phyloP scores from a whole-genome alignment of 257 asterid genomes.

The Solanum etuberosum region DNA sequence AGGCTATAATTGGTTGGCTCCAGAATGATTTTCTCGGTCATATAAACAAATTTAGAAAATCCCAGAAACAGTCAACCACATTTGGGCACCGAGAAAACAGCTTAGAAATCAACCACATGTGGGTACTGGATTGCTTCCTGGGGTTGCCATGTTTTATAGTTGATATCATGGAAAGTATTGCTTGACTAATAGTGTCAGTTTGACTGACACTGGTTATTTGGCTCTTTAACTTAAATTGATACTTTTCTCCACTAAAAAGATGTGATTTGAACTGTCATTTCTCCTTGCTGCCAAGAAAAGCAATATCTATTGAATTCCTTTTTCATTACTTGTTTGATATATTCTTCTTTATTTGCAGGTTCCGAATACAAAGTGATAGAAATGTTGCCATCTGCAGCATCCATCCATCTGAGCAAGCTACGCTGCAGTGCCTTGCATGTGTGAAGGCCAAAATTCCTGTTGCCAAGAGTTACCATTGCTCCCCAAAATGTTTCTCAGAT shows the following conservation, averaged over 20 bases:
- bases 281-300: background rate
- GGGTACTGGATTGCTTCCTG: background rate
- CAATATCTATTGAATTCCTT: background rate
- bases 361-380: slow-evolving; percentile 85
- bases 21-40: background rate
- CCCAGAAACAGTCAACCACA: background rate
- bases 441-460: slow-evolving; percentile 78
- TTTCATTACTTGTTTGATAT: background rate
- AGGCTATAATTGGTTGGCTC: background rate
- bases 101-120: background rate
- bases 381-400: slow-evolving; percentile 79
- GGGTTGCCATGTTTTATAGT: background rate
- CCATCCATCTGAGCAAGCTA: slow-evolving; percentile 95
- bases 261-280: background rate
- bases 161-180: background rate
- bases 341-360: slow-evolving; percentile 39
- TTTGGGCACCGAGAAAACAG: background rate
- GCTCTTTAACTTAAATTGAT: background rate
- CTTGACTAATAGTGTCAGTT: background rate
- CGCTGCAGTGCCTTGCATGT: slow-evolving; percentile 87
- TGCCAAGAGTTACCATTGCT: slow-evolving; percentile 86
- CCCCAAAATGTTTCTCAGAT: slow-evolving; percentile 82
- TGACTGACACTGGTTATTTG: background rate
- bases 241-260: background rate
- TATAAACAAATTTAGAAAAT: background rate